Evolutionary conservation across 306 rosid species (phyloP).

Genomic region (Fragaria ananassa): DNA sequence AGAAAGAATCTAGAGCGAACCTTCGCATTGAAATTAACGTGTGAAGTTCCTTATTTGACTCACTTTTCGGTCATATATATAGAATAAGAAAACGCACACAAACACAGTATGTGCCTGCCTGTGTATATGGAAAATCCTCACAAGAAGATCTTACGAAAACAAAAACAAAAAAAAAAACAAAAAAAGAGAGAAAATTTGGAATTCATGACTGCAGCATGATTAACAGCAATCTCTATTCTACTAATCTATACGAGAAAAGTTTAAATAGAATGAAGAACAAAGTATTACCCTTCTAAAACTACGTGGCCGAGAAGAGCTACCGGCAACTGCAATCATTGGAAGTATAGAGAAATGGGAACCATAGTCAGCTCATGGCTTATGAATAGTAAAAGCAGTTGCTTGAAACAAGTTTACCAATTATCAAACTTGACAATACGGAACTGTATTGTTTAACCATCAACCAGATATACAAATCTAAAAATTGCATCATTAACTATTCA

Average conservation of each 20-base stretch:
- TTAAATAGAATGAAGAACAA: not conserved
- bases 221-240: not conserved
- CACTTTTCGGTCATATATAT: no score
- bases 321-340: slow-evolving; percentile 71
- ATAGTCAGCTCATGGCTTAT: slow-evolving; percentile 6
- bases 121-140: no score
- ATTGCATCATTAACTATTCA: not conserved
- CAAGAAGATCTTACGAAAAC: no score
- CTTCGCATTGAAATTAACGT: no score
- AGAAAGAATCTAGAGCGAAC: not conserved
- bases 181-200: not conserved
- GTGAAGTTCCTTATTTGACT: no score
- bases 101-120: not conserved
- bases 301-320: slow-evolving; percentile 78
- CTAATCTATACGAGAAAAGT: not conserved
- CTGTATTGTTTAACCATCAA: not conserved
- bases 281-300: slow-evolving; percentile 62
- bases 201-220: not conserved
- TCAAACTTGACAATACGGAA: not conserved
- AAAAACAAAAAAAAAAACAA: no score
- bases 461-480: not conserved
- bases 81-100: not conserved
- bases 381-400: not conserved
- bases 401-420: not conserved
- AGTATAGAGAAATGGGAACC: slow-evolving; percentile 29